phyloP scores from a whole-genome alignment of 2,329 filamentous ascomycete species.

The Arthroderma sp. region DNA sequence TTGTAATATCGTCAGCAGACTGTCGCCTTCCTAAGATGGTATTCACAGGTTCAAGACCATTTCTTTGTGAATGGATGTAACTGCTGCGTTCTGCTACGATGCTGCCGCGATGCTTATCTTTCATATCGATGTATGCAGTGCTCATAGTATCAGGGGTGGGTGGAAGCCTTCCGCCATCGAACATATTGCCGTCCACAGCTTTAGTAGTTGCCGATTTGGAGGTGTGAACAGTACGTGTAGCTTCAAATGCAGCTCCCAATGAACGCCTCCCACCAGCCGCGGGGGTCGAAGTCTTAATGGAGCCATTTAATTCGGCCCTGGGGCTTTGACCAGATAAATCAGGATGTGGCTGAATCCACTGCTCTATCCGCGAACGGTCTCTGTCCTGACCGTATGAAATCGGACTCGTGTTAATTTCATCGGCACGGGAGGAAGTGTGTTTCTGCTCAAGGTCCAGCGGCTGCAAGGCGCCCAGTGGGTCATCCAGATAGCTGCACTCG shows the following conservation, averaged over 20 bases:
- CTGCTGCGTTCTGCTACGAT: conserved; percentile 19
- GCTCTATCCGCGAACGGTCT: conserved; percentile 16
- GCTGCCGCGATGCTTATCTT: conserved; percentile 24
- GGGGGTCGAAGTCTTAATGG: too few species aligned
- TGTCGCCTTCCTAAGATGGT: conserved; percentile 19
- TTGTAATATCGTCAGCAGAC: conserved; percentile 19
- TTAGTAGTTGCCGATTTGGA: not conserved
- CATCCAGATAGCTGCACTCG: conserved; percentile 31
- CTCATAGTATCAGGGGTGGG: conserved; percentile 34
- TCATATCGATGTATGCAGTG: conserved; percentile 21
- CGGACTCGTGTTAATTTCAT: too few species aligned
- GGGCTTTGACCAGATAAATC: conserved; percentile 3
- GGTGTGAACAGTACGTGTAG: conserved; percentile 11
- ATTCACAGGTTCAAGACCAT: conserved; percentile 8
- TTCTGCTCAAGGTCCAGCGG: conserved; percentile 7
- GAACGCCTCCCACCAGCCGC: too few species aligned
- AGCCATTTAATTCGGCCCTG: too few species aligned
- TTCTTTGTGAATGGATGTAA: not conserved
- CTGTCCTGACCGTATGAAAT: not conserved
- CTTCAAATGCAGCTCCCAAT: conserved; percentile 14
- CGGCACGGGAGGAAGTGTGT: too few species aligned
- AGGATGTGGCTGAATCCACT: conserved; percentile 20
- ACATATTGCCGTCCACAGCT: conserved; percentile 8
- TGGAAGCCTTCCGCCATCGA: conserved; percentile 23
- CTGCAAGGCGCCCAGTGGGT: conserved; percentile 16